Conservation (phyloP, 495 filamentous ascomycete genomes). For the Glonium stellatum region DNA sequence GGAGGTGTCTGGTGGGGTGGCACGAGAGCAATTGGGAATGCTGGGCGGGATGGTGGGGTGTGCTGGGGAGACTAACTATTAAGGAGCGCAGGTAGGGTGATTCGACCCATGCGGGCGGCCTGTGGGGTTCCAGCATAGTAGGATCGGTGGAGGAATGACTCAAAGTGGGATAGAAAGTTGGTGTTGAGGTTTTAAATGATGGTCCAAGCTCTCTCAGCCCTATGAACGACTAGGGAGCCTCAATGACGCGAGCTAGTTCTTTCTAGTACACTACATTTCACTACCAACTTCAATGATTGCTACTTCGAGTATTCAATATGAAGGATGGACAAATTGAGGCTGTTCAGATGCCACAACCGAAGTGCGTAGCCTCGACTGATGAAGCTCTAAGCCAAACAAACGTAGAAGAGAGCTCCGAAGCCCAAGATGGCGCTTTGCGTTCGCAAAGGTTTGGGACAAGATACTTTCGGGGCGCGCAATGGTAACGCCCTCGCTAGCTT, state of each 20-base stretch:
- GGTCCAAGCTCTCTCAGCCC: slow-evolving; percentile 1
- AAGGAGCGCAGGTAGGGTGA: slow-evolving; percentile 43
- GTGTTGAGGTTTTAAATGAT: not conserved
- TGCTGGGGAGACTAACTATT: slow-evolving; percentile 32
- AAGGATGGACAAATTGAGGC: not conserved
- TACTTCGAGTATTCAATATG: not conserved
- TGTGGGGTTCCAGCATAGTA: slow-evolving; percentile 16
- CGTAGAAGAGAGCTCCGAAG: not conserved
- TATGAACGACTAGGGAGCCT: not conserved
- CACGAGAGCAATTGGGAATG: slow-evolving; percentile 14
- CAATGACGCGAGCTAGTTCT: not conserved
- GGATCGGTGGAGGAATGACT: not conserved
- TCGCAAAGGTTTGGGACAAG: slow-evolving; percentile 20
- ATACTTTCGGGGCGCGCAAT: slow-evolving; percentile 57
- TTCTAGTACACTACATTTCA: not conserved
- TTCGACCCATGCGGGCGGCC: slow-evolving; percentile 28
- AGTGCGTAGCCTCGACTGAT: not conserved
- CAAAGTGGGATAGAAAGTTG: not conserved
- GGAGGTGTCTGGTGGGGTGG: slow-evolving; percentile 43
- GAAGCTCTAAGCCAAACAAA: not conserved
- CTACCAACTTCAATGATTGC: too few relatives aligned
- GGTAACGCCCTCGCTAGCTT: slow-evolving; percentile 34
- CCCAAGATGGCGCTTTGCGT: not conserved
- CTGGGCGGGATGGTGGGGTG: slow-evolving; percentile 1
- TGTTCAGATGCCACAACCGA: not conserved